Conservation (phyloP, 257 asterid genomes). For the Euphrasia confusa region DNA sequence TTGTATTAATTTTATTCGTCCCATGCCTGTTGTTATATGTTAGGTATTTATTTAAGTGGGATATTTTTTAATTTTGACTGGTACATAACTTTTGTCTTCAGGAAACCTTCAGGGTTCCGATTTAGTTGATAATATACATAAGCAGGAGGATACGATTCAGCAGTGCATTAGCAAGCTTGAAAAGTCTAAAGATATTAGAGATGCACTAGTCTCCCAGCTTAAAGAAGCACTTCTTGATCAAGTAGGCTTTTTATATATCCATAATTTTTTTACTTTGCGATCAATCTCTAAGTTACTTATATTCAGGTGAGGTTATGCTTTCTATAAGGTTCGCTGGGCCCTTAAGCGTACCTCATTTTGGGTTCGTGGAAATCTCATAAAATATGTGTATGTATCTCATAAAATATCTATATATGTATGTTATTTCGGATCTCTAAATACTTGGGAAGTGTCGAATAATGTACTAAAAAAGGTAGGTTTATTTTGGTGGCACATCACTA, state of each 20-base stretch:
- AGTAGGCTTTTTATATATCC: slow-evolving; percentile 38
- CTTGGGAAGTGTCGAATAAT: too few species aligned
- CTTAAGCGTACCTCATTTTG: too few species aligned
- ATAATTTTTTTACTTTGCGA: slow-evolving; percentile 4
- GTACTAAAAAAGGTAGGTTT: too few species aligned
- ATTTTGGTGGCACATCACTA: too few species aligned
- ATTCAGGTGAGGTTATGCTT: too few species aligned
- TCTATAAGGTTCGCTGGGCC: too few species aligned
- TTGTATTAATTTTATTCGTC: slow-evolving; percentile 2
- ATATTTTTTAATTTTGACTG: slow-evolving; percentile 12
- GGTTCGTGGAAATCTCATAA: too few species aligned
- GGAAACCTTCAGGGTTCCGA: slow-evolving; percentile 61
- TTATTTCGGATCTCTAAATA: too few species aligned
- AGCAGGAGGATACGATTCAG: slow-evolving; percentile 59
- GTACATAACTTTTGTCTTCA: slow-evolving; percentile 32
- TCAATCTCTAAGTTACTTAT: slow-evolving; percentile 3
- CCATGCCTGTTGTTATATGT: background rate
- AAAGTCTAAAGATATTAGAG: slow-evolving; percentile 61
- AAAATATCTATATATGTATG: too few species aligned
- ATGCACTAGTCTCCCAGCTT: slow-evolving; percentile 61
- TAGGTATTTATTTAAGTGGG: background rate
- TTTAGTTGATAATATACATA: slow-evolving; percentile 55
- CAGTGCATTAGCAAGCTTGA: slow-evolving; percentile 63
- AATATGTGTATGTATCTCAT: too few species aligned
- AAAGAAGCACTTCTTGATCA: slow-evolving; percentile 79